phyloP scores from a whole-genome alignment of 2,329 filamentous ascomycete species.

The Trichocomaceae sp. region DNA sequence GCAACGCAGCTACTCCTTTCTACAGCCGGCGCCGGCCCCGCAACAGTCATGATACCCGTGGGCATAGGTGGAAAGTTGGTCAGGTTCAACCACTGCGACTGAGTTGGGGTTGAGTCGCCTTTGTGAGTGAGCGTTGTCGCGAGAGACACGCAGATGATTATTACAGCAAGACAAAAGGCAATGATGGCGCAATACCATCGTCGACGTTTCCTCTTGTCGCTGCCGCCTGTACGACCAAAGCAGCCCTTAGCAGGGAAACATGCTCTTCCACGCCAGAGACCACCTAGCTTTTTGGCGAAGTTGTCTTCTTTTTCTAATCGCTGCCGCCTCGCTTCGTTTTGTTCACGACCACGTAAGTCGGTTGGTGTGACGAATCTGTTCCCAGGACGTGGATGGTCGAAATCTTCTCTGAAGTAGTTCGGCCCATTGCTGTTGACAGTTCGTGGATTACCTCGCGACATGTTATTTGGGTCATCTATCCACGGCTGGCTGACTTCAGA shows the following conservation, averaged over 20 bases:
- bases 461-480: not conserved
- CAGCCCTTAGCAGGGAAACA: conserved; percentile 59
- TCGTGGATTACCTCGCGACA: not conserved
- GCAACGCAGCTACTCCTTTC: conserved; percentile 64
- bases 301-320: conserved; percentile 62
- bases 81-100: conserved; percentile 69
- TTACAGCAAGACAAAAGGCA: conserved; percentile 46
- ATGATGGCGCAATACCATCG: conserved; percentile 53
- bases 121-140: conserved; percentile 50
- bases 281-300: conserved; percentile 50
- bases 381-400: conserved; percentile 16
- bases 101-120: conserved; percentile 35
- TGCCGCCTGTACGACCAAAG: conserved; percentile 53
- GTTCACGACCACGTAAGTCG: conserved; percentile 19
- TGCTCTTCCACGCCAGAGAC: conserved; percentile 59
- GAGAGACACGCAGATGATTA: conserved; percentile 54
- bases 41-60: conserved; percentile 72
- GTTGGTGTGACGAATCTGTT: conserved; percentile 5
- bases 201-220: conserved; percentile 58
- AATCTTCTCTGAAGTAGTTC: conserved; percentile 23
- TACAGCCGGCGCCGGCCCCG: conserved; percentile 61
- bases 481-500: conserved; percentile 45
- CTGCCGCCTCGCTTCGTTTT: conserved; percentile 48
- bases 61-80: conserved; percentile 82
- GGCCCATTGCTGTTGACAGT: conserved; percentile 21